These are phyloP conservation scores for Ophiostoma himal-ulmi DNA, from an alignment of 2,329 filamentous ascomycete genomes.

Conservation along the genomic window DNA sequence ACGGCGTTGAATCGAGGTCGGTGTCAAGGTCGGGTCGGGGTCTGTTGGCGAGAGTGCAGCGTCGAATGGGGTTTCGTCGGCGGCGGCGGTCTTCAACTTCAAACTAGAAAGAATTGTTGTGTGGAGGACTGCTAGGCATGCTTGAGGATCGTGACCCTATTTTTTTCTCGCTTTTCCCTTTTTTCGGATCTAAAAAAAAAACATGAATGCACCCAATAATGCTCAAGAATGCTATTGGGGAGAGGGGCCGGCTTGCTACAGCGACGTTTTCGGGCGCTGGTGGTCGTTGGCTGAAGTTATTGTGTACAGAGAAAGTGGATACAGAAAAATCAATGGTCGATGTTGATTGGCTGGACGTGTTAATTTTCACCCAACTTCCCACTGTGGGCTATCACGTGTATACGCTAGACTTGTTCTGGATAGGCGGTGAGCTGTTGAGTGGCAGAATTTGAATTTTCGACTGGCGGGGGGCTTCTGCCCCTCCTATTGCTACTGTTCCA, in stretches of 20 bases:
- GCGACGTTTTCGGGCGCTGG: slow-evolving; percentile 8
- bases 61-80: not conserved
- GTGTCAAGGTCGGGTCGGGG: not conserved
- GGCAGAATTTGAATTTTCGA: slow-evolving; percentile 14
- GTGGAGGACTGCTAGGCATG: slow-evolving; percentile 9
- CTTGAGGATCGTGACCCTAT: slow-evolving; percentile 2
- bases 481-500: not conserved
- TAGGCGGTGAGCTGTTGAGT: not conserved
- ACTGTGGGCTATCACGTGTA: slow-evolving; percentile 4
- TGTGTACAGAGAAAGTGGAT: slow-evolving; percentile 4
- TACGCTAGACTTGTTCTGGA: not conserved
- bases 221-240: slow-evolving; percentile 7
- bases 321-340: not conserved
- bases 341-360: not conserved
- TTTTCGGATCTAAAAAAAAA: slow-evolving; percentile 10
- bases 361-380: slow-evolving; percentile 11
- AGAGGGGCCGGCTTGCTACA: not conserved
- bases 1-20: not conserved
- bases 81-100: slow-evolving; percentile 6
- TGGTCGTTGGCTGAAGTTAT: slow-evolving; percentile 4
- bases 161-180: slow-evolving; percentile 9
- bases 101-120: slow-evolving; percentile 9
- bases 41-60: not conserved
- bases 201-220: slow-evolving; percentile 1
- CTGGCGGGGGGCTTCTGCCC: slow-evolving; percentile 11